Percentiles rank a stretch among this genome's conserved stretches.
phyloP scores from a whole-genome alignment of 306 rosid genomes.

The Rosa persica region DNA sequence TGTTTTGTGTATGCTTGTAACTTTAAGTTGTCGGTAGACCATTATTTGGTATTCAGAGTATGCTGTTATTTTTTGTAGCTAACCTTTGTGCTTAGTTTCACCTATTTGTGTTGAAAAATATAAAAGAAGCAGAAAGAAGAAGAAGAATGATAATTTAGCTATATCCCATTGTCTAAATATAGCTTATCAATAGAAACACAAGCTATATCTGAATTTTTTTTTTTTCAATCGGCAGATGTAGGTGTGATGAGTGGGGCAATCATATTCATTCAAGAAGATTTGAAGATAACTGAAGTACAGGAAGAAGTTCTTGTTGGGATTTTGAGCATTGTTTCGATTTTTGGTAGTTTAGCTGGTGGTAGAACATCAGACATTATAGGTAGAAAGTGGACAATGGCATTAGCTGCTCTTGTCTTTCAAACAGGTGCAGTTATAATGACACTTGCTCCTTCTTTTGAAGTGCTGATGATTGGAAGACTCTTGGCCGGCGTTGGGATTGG shows the following conservation, averaged over 20 bases:
- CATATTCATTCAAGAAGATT: slow-evolving; percentile 82
- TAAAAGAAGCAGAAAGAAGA: not conserved
- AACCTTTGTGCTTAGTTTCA: not conserved
- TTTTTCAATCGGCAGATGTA: slow-evolving; percentile 60
- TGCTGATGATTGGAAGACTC: slow-evolving; percentile 66
- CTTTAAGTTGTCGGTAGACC: not conserved
- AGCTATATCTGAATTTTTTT: not conserved
- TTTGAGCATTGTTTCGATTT: slow-evolving; percentile 75
- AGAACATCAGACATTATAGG: slow-evolving; percentile 83
- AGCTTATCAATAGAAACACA: not conserved
- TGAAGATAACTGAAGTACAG: slow-evolving; percentile 76
- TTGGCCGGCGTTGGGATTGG: slow-evolving; percentile 92
- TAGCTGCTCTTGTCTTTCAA: slow-evolving; percentile 80
- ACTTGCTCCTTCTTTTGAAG: slow-evolving; percentile 68
- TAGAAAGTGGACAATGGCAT: slow-evolving; percentile 94
- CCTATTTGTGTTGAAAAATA: not conserved
- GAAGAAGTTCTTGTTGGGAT: slow-evolving; percentile 82
- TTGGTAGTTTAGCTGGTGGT: slow-evolving; percentile 91
- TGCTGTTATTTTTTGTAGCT: not conserved
- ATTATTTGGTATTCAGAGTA: not conserved
- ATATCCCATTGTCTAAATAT: not conserved
- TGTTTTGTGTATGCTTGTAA: not conserved
- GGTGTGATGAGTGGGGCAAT: slow-evolving; percentile 99
- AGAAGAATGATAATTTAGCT: not conserved
- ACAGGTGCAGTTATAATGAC: slow-evolving; percentile 75